These are phyloP conservation scores for Dichotomocladium elegans DNA, from an alignment of 371 early-diverging fungal species.

Conservation along the genomic window DNA sequence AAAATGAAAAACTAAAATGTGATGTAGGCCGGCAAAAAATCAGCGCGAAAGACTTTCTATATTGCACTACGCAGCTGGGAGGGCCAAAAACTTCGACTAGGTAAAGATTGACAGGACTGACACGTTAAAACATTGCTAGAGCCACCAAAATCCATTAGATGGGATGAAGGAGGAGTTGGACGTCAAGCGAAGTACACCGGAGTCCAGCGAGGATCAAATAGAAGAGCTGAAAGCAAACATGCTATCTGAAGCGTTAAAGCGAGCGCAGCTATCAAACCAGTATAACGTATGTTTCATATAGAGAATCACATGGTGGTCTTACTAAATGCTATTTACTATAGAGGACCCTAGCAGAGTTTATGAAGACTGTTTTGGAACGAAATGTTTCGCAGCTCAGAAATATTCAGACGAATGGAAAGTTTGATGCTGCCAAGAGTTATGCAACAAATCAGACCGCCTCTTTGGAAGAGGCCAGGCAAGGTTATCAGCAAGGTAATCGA, in stretches of 20 bases:
- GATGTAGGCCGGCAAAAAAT: conserved; percentile 10
- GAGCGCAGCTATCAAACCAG: conserved; percentile 7
- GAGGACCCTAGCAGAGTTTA: background rate
- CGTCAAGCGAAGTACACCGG: background rate
- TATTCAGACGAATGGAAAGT: conserved; percentile 14
- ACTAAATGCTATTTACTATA: background rate
- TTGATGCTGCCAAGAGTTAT: conserved; percentile 6
- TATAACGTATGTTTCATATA: conserved; percentile 3
- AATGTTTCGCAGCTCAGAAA: conserved; percentile 14
- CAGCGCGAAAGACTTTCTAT: conserved; percentile 24
- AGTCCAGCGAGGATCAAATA: background rate
- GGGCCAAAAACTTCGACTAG: too few relatives aligned
- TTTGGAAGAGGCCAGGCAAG: conserved; percentile 11
- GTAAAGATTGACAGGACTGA: too few relatives aligned
- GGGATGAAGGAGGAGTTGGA: conserved; percentile 3
- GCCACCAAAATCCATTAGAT: too few relatives aligned
- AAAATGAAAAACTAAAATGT: too few relatives aligned
- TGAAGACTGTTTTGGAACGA: background rate
- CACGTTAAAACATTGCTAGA: too few relatives aligned
- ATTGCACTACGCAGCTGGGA: conserved; percentile 5
- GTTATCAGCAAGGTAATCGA: conserved; percentile 11
- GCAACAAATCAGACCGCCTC: conserved; percentile 6
- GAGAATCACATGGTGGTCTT: background rate
- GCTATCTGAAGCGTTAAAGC: conserved; percentile 1
- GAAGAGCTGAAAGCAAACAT: conserved; percentile 6